Conservation (phyloP, 768 basidiomycete genomes). For the Tulasnella sp. region DNA sequence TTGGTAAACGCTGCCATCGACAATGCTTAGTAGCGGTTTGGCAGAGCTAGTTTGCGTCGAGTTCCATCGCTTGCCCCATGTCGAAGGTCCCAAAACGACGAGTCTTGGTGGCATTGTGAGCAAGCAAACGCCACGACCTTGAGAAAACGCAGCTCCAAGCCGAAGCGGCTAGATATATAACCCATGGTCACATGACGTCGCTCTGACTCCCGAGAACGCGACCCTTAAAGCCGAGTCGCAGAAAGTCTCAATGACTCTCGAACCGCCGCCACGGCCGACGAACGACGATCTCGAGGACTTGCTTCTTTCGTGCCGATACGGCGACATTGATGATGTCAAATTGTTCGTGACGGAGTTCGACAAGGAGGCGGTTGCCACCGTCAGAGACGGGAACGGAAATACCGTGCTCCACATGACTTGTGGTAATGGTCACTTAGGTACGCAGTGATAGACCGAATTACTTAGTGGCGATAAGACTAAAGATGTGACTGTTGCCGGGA, state of each 20-base stretch:
- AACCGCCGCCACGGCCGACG: constrained; percentile 18
- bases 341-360: constrained; percentile 53
- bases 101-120: background rate
- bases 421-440: constrained; percentile 84
- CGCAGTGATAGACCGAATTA: background rate
- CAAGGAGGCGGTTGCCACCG: constrained; percentile 30
- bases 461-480: background rate
- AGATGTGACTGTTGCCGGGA: background rate
- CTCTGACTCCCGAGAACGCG: background rate
- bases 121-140: too few relatives aligned
- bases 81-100: background rate
- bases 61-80: background rate
- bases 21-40: background rate
- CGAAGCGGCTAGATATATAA: background rate
- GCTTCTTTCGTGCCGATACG: constrained; percentile 76
- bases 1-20: background rate
- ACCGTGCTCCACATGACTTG: constrained; percentile 75
- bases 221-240: background rate
- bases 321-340: constrained; percentile 70
- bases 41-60: background rate
- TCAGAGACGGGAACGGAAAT: constrained; percentile 70
- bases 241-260: constrained; percentile 3
- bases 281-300: constrained; percentile 46
- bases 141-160: background rate
- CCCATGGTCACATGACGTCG: background rate